Base-by-base conservation (phyloP, 2,329 filamentous ascomycete species). In the Ascochyta koolunga region DNA sequence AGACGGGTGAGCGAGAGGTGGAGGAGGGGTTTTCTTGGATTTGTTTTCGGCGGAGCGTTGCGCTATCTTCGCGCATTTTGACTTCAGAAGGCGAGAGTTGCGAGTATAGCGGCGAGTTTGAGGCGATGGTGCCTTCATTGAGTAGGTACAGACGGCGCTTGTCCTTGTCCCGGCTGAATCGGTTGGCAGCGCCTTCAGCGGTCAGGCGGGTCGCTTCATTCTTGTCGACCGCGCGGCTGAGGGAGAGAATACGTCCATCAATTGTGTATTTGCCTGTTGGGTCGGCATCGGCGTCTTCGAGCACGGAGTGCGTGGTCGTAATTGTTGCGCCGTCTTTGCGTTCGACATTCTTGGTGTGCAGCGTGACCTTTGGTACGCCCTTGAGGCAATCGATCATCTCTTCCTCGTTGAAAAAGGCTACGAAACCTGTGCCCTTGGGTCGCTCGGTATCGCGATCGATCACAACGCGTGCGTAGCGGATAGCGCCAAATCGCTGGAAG, bases 351-450 rank as follows among this genome's bases (percentile, higher is more conserved):
- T 67, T 69, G 44, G 65, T 60, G 69, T 74, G 66, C 68, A 79
- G 59, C 66, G 77, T 69, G 29, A 66, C 64, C 11, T 64, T 63
- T 0, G 95, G 95, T 1, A 92, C 90, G 13, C 80, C 82, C 60
- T 86, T 88, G 58, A 97, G 80, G 71, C 95, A 98, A 18, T 81
- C 75, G 69, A 88, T 86, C 61, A 88, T 90, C 69, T 96, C 91
- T 18, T 89, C 85, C 32, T 81, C 78, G 43, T 89, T 87, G 76
- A 88, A 88, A 77, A 99, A 99, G 77, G 91, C 96, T 25, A 98
- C 93, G 68, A 99, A 99, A 4, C 89, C 95, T 27, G 93, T 98
- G 22, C 95, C 95, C 41, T 90, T 91, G 2, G 95, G 91, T 45
- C 91, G 88, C 64, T 93, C 92, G 0, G 91, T 96, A 21, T 86